phyloP scores from a whole-genome alignment of 345 rosid genomes.

The Eucalyptus regnans region DNA sequence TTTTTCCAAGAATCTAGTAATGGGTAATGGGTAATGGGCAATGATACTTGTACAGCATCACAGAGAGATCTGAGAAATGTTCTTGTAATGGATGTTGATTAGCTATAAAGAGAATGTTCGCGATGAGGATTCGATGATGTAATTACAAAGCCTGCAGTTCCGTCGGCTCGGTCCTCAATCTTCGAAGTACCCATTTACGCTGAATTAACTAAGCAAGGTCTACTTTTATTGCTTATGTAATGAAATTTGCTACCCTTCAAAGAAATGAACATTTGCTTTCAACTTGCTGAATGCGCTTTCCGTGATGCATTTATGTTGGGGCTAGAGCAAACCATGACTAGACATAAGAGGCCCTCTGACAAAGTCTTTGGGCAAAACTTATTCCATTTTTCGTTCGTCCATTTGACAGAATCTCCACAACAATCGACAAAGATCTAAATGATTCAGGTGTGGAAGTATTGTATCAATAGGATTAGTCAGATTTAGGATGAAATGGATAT shows the following conservation, averaged over 20 bases:
- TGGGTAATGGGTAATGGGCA: neutral
- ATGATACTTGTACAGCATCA: neutral
- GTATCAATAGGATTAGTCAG: neutral
- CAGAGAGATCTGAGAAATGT: neutral
- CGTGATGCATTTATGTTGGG: neutral
- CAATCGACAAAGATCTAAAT: neutral
- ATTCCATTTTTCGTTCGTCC: neutral
- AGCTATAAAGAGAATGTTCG: neutral
- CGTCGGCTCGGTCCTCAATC: neutral
- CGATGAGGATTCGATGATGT: neutral
- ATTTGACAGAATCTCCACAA: neutral
- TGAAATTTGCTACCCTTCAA: neutral
- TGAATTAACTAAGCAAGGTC: neutral
- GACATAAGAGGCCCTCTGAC: neutral
- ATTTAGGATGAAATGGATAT: neutral
- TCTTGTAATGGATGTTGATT: neutral
- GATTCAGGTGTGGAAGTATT: neutral
- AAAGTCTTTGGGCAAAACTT: neutral
- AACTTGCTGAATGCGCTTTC: neutral
- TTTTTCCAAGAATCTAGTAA: neutral
- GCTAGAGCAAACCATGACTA: neutral
- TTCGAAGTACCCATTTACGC: neutral
- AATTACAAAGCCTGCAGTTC: neutral
- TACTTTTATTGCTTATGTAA: neutral
- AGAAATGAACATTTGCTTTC: neutral